Evolutionary conservation across 108 stramenopile genomes (phyloP).

Genomic region (Epithemia pelagica): DNA sequence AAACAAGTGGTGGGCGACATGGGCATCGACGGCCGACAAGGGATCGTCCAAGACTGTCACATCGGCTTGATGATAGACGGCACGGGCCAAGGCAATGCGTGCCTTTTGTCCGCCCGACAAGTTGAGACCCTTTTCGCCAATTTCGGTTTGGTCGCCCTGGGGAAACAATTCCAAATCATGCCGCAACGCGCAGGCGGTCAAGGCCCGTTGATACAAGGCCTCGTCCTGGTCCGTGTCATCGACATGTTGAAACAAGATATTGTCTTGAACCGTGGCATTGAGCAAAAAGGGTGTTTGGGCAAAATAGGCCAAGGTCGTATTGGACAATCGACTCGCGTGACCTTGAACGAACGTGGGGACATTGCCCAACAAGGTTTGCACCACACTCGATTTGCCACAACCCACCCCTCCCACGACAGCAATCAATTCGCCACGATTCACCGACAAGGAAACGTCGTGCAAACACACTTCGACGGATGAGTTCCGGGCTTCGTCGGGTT

Average conservation of each 20-base stretch:
- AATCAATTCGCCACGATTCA: constrained; percentile 65
- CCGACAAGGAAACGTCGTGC: constrained; percentile 50
- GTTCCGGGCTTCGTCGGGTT: constrained; percentile 7
- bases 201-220: constrained; percentile 58
- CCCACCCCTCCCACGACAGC: constrained; percentile 91
- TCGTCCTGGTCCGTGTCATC: constrained; percentile 38
- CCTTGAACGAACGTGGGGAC: constrained; percentile 53
- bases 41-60: constrained; percentile 91
- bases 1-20: constrained; percentile 89
- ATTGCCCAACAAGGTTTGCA: constrained; percentile 91
- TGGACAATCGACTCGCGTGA: background rate
- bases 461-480: constrained; percentile 46
- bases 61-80: constrained; percentile 86
- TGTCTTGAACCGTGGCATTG: constrained; percentile 91
- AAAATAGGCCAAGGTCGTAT: constrained; percentile 43
- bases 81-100: constrained; percentile 93
- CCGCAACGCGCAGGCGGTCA: constrained; percentile 71
- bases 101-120: constrained; percentile 92
- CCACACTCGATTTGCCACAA: constrained; percentile 83
- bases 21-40: constrained; percentile 90
- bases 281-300: constrained; percentile 91
- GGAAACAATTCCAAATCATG: constrained; percentile 82
- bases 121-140: constrained; percentile 89
- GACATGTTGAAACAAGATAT: constrained; percentile 91
- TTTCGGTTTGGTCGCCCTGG: constrained; percentile 88